Base-by-base conservation (phyloP, 140 eudicot species). In the Ambrosia hybrid region DNA sequence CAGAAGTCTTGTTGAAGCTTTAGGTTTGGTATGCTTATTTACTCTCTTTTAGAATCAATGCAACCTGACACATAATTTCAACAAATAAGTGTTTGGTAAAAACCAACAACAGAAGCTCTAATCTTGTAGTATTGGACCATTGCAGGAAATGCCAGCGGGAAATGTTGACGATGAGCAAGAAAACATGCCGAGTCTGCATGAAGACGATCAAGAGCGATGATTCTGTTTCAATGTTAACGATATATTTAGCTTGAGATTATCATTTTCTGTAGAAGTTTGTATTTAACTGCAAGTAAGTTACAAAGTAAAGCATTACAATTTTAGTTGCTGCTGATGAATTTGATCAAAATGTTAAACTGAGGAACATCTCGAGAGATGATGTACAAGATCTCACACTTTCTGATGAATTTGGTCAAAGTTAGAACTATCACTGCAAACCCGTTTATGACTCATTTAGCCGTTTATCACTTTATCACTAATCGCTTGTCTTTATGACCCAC, bases 1-100 rank as follows among this genome's bases (percentile, higher is more conserved):
- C 30, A 76, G 77, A 72, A 84, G 97, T 80, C 70, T 88, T 57
- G 85, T 85, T 72, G 99, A 93, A 78, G 99, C 99, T 64, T 83
- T 93, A 82, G 99, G 99, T 53, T 78, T 93, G 94, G 91, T 86
- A 91, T 33, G 74, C 78, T 53, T 62, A 69, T 26, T 36, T 65
- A 57, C 70, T 11, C 6, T 34, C 49, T 16, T 74, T 16, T 36
- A 73, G 30, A 51, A 57, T 73, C 67, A 51, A 10, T 72, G 39
- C 73, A 36, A 51, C 34, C 10, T 13, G 26, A 41, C 65, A 21
- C 48, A 6, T 45, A 11, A 51, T 26, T 3, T 6, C n/a, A 63
- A 62, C 2, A 34, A 39, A 26, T 36, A 57, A 4, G 17, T 65
- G 33, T 65, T 43, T 17, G 12, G n/a, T 37, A 51, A 43, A 4